Percentiles rank a stretch among this genome's conserved stretches.
Evolutionary conservation across 2,329 filamentous ascomycete species (phyloP).

Genomic region (Dothideomycetidae sp.): DNA sequence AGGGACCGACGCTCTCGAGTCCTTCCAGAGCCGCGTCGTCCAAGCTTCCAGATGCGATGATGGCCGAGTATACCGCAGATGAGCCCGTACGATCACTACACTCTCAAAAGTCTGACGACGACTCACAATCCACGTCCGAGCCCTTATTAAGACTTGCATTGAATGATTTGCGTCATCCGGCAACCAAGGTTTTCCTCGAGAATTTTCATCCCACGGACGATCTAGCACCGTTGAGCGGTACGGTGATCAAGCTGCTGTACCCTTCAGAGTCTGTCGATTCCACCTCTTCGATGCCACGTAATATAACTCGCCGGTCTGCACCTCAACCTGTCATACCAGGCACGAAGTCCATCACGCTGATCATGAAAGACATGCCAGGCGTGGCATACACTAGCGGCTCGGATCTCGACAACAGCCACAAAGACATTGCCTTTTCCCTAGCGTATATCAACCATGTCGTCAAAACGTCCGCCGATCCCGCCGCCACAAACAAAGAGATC

Average conservation of each 20-base stretch:
- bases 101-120: no score
- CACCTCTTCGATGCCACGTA: not conserved
- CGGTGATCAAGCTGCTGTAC: slow-evolving; percentile 64
- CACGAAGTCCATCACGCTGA: slow-evolving; percentile 71
- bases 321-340: slow-evolving; percentile 30
- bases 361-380: slow-evolving; percentile 64
- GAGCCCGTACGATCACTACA: no score
- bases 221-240: slow-evolving; percentile 47
- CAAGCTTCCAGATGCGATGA: no score
- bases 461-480: not conserved
- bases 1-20: no score
- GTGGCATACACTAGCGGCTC: slow-evolving; percentile 79
- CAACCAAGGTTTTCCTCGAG: slow-evolving; percentile 51
- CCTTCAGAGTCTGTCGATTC: slow-evolving; percentile 5
- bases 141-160: slow-evolving; percentile 34
- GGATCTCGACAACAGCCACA: slow-evolving; percentile 70
- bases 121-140: no score
- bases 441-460: slow-evolving; percentile 47
- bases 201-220: slow-evolving; percentile 48
- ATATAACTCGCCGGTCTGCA: not conserved
- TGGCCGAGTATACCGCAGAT: no score
- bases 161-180: slow-evolving; percentile 39
- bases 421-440: slow-evolving; percentile 80
- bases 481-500: slow-evolving; percentile 39
- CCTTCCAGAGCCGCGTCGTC: no score